phyloP scores from a whole-genome alignment of 441 rosid species.

The Adansonia grandidieri region DNA sequence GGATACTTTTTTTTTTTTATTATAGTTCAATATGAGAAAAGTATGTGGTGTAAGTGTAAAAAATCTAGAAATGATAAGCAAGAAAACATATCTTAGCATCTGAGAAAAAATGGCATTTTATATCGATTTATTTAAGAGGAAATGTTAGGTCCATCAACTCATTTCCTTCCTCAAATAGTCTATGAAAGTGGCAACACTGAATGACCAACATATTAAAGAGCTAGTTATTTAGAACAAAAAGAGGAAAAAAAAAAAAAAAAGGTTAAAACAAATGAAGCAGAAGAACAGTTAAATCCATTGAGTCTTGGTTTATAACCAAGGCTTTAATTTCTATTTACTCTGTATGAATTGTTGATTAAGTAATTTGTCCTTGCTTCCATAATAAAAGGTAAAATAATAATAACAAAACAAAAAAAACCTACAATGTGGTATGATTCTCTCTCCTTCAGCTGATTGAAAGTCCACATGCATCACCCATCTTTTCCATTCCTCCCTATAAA shows the following conservation, averaged over 20 bases:
- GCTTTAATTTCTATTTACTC: slow-evolving; percentile 20
- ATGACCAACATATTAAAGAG: neutral
- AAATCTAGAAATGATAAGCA: neutral
- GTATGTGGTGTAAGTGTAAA: neutral
- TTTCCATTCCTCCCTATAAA: slow-evolving; percentile 91
- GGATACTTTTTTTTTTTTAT: neutral
- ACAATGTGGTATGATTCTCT: slow-evolving; percentile 63
- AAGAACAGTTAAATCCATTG: neutral
- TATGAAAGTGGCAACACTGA: neutral
- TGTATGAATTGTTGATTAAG: slow-evolving; percentile 4
- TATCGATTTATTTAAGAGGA: neutral
- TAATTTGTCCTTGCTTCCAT: neutral
- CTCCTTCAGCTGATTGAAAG: slow-evolving; percentile 74
- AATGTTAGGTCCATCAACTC: neutral
- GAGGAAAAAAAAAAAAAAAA: neutral
- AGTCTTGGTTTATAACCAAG: slow-evolving; percentile 16
- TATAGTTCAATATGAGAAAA: neutral
- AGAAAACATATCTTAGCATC: neutral
- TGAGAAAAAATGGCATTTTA: neutral
- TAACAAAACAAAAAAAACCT: slow-evolving; percentile 56
- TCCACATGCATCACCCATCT: slow-evolving; percentile 92
- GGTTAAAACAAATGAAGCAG: neutral
- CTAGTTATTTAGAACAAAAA: neutral
- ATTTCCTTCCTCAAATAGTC: neutral
- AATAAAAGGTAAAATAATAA: slow-evolving; percentile 29